Percentiles rank a stretch among this genome's conserved stretches.
These are phyloP conservation scores for Eimeria tenella DNA, from an alignment of 169 alveolate genomes.

Conservation along the genomic window DNA sequence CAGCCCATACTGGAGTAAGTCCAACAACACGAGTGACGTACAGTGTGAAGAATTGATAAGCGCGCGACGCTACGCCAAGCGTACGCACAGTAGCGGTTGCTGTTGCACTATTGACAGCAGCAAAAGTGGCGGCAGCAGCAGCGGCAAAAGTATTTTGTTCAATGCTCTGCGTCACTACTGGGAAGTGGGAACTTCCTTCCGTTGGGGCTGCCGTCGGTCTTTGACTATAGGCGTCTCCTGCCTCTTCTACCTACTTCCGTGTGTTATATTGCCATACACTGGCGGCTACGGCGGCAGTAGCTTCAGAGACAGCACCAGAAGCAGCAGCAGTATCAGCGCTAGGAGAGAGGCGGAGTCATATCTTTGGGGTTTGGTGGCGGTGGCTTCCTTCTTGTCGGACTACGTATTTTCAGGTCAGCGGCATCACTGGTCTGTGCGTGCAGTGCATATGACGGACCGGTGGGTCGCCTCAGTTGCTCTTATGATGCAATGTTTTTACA, in stretches of 20 bases:
- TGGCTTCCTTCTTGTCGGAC: conserved; percentile 55
- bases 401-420: conserved; percentile 66
- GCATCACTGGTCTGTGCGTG: conserved; percentile 53
- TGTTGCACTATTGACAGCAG: neutral
- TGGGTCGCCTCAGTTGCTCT: conserved; percentile 51
- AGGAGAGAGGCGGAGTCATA: conserved; percentile 50
- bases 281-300: conserved; percentile 14
- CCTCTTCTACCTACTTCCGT: conserved; percentile 40
- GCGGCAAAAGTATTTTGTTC: neutral
- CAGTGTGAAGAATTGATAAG: neutral
- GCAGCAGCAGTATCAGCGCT: conserved; percentile 14
- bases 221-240: conserved; percentile 54
- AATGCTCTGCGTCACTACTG: conserved; percentile 8
- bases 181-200: conserved; percentile 9
- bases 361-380: conserved; percentile 41
- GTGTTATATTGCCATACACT: neutral
- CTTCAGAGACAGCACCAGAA: neutral
- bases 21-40: neutral
- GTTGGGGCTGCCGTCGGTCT: conserved; percentile 74
- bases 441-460: conserved; percentile 70
- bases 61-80: neutral
- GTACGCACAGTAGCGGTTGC: neutral
- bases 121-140: conserved; percentile 6
- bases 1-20: neutral
- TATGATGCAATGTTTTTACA: conserved; percentile 45